These are phyloP conservation scores for Scleroderma citrinum DNA, from an alignment of 768 basidiomycete genomes.

Conservation along the genomic window DNA sequence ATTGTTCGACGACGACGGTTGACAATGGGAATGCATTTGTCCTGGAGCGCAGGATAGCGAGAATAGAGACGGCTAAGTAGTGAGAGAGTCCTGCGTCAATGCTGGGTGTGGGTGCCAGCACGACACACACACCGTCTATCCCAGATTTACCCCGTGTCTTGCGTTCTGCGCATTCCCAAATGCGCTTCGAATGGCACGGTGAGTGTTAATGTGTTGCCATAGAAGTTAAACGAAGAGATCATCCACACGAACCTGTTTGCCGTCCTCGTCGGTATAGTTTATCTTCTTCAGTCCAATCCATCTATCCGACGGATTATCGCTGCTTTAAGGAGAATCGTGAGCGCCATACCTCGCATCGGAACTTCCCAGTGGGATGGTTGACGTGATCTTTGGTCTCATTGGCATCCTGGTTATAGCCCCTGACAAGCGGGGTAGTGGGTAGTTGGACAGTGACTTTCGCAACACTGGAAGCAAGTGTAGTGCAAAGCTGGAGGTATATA, in stretches of 20 bases:
- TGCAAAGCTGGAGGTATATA: too few species aligned
- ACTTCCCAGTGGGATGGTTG: slow-evolving; percentile 43
- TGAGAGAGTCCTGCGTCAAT: neutral
- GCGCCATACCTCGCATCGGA: slow-evolving; percentile 49
- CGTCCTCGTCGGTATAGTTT: slow-evolving; percentile 71
- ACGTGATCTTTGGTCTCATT: slow-evolving; percentile 39
- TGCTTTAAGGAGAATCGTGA: neutral
- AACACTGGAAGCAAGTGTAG: too few species aligned
- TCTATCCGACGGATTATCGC: slow-evolving; percentile 33
- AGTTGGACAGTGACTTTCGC: too few species aligned
- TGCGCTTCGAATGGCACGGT: slow-evolving; percentile 42
- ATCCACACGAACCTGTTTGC: slow-evolving; percentile 50
- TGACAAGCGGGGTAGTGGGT: too few species aligned
- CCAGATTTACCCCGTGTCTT: slow-evolving; percentile 72
- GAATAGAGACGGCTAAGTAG: slow-evolving; percentile 80
- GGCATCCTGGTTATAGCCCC: neutral
- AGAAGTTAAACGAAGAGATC: neutral
- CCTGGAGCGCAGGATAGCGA: slow-evolving; percentile 75
- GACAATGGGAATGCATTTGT: slow-evolving; percentile 65
- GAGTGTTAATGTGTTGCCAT: neutral
- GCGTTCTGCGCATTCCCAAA: slow-evolving; percentile 89
- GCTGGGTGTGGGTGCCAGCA: neutral
- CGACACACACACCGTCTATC: slow-evolving; percentile 61
- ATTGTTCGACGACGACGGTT: slow-evolving; percentile 88
- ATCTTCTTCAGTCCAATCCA: slow-evolving; percentile 85